phyloP scores from a whole-genome alignment of 1,284 basidiomycete species.

The Pholiota adiposa region DNA sequence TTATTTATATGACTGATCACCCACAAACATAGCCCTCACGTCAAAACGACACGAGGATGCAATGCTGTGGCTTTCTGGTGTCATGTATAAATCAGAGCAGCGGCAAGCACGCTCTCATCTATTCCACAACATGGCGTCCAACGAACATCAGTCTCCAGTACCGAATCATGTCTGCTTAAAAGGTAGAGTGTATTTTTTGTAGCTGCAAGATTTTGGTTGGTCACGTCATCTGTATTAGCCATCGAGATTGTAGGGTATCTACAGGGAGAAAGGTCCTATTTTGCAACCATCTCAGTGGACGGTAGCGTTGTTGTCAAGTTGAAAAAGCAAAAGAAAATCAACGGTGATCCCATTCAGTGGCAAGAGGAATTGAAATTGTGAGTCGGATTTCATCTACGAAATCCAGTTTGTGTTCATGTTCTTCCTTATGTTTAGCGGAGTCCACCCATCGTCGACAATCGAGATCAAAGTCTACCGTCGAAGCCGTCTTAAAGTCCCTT shows the following conservation, averaged over 20 bases:
- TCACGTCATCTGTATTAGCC: not conserved
- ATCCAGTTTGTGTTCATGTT: not conserved
- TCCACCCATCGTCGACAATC: not conserved
- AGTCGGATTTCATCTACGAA: no score
- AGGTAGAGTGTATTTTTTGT: no score
- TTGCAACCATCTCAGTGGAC: not conserved
- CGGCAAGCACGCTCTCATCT: no score
- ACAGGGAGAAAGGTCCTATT: not conserved
- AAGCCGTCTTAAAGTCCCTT: not conserved
- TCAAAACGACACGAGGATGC: no score
- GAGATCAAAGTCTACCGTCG: not conserved
- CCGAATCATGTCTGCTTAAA: no score
- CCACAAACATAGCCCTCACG: no score
- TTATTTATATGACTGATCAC: no score
- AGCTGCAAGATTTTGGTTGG: not conserved
- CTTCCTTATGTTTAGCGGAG: not conserved
- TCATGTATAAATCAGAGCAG: no score
- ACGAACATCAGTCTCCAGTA: no score
- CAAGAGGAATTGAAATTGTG: not conserved
- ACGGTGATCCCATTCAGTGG: not conserved
- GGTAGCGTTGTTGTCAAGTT: not conserved
- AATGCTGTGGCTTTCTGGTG: no score
- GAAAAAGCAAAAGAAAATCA: not conserved
- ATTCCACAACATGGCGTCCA: no score
- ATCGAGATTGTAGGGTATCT: not conserved